Evolutionary conservation across 164 flowering plant species (phyloP).

Genomic region (Warburgia ugandensis): DNA sequence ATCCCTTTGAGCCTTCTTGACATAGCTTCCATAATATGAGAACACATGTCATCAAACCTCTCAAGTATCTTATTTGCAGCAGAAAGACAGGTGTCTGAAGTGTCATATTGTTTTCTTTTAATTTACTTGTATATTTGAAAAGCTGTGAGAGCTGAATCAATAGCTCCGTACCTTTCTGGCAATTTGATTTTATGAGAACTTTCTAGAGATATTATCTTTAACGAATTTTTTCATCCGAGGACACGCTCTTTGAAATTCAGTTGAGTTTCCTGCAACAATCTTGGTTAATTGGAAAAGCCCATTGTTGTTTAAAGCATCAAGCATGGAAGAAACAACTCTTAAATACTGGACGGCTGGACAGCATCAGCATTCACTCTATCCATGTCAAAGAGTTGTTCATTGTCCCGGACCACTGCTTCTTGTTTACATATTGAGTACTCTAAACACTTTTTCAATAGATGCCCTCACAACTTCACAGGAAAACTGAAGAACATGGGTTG

Average conservation of each 20-base stretch:
- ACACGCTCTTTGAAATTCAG: slow-evolving; percentile 48
- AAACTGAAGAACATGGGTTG: too few relatives aligned
- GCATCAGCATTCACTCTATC: background rate
- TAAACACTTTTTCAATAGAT: slow-evolving; percentile 39
- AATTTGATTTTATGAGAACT: slow-evolving; percentile 9
- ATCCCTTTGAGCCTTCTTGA: slow-evolving; percentile 44
- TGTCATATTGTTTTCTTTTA: slow-evolving; percentile 15
- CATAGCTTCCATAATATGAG: slow-evolving; percentile 45
- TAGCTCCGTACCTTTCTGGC: slow-evolving; percentile 1
- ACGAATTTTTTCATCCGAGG: slow-evolving; percentile 39
- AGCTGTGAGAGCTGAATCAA: slow-evolving; percentile 30
- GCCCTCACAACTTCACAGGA: slow-evolving; percentile 40
- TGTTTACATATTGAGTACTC: slow-evolving; percentile 16
- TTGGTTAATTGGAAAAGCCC: slow-evolving; percentile 49
- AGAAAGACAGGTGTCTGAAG: slow-evolving; percentile 12
- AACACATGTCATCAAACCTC: slow-evolving; percentile 36
- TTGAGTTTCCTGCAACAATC: slow-evolving; percentile 29
- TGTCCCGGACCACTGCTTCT: slow-evolving; percentile 19
- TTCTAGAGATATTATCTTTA: slow-evolving; percentile 24
- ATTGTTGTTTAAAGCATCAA: slow-evolving; percentile 45
- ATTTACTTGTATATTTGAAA: slow-evolving; percentile 38
- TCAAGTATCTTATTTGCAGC: slow-evolving; percentile 39
- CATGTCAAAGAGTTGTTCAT: slow-evolving; percentile 14
- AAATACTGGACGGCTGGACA: slow-evolving; percentile 2
- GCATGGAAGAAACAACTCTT: slow-evolving; percentile 19